phyloP scores from a whole-genome alignment of 2,329 filamentous ascomycete species.

The Fusarium xyrophilum region DNA sequence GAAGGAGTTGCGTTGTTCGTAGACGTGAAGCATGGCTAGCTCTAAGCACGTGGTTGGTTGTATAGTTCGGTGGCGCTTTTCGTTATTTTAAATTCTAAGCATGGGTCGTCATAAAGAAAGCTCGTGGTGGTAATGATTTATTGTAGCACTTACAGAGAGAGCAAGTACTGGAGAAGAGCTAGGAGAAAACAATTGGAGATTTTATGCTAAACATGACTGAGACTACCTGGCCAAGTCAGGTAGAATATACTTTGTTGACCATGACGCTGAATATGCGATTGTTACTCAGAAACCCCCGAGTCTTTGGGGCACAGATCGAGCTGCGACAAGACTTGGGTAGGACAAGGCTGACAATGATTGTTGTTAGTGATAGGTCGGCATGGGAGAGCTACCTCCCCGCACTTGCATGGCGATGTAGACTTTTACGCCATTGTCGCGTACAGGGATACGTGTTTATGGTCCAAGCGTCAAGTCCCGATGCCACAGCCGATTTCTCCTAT shows the following conservation, averaged over 20 bases:
- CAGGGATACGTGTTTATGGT: constrained; percentile 29
- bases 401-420: constrained; percentile 27
- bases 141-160: constrained; percentile 7
- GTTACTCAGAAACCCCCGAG: constrained; percentile 22
- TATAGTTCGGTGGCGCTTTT: constrained; percentile 30
- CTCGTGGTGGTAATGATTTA: constrained; percentile 41
- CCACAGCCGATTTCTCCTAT: constrained; percentile 30
- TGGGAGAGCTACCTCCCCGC: constrained; percentile 36
- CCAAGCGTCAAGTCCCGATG: constrained; percentile 32
- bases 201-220: constrained; percentile 3
- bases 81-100: constrained; percentile 30
- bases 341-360: constrained; percentile 30
- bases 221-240: background rate
- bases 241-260: background rate
- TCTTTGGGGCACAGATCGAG: constrained; percentile 15
- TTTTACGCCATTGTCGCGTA: constrained; percentile 6
- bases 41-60: constrained; percentile 29
- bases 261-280: background rate
- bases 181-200: constrained; percentile 34
- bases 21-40: constrained; percentile 21
- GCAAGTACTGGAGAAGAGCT: constrained; percentile 1
- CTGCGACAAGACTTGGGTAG: constrained; percentile 22
- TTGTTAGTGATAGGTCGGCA: background rate
- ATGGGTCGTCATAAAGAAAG: constrained; percentile 37
- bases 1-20: constrained; percentile 25